Evolutionary conservation across 2,329 filamentous ascomycete species (phyloP).

Genomic region (Cladosporium sp.): DNA sequence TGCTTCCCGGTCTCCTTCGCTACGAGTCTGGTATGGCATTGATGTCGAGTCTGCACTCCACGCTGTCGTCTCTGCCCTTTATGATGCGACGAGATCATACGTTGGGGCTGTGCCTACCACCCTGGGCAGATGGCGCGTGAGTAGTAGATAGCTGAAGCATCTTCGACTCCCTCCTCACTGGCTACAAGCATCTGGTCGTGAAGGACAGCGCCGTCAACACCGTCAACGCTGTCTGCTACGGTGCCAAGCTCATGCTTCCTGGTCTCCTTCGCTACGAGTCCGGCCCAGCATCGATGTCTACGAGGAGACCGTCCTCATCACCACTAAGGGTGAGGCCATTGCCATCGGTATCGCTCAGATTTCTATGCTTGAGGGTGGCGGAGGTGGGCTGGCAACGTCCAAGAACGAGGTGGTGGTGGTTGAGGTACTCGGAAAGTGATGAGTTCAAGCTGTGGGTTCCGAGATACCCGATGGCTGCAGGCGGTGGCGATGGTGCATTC

Average conservation of each 20-base stretch:
- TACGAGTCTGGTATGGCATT: slow-evolving; percentile 77
- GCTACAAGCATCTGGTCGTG: slow-evolving; percentile 65
- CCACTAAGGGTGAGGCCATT: slow-evolving; percentile 98
- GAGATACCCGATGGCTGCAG: background rate
- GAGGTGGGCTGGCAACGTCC: background rate
- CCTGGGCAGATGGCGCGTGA: too few species aligned
- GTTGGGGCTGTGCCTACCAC: too few species aligned
- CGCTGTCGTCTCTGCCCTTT: too few species aligned
- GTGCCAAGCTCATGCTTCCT: slow-evolving; percentile 98
- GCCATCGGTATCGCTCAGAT: slow-evolving; percentile 95
- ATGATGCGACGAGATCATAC: too few species aligned
- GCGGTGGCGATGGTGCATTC: background rate
- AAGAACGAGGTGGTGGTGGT: background rate
- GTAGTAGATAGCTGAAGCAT: too few species aligned
- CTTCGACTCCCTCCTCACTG: too few species aligned
- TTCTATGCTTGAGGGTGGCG: slow-evolving; percentile 49
- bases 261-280: slow-evolving; percentile 91
- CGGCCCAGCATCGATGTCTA: slow-evolving; percentile 76
- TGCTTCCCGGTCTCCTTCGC: slow-evolving; percentile 92
- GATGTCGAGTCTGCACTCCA: slow-evolving; percentile 57
- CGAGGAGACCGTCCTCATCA: slow-evolving; percentile 97
- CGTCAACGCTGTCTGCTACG: slow-evolving; percentile 97
- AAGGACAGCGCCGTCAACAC: slow-evolving; percentile 96
- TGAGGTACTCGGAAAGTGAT: background rate
- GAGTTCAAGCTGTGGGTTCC: background rate